These are phyloP conservation scores for Talaromyces funiculosus DNA, from an alignment of 2,329 filamentous ascomycete species.

Conservation along the genomic window DNA sequence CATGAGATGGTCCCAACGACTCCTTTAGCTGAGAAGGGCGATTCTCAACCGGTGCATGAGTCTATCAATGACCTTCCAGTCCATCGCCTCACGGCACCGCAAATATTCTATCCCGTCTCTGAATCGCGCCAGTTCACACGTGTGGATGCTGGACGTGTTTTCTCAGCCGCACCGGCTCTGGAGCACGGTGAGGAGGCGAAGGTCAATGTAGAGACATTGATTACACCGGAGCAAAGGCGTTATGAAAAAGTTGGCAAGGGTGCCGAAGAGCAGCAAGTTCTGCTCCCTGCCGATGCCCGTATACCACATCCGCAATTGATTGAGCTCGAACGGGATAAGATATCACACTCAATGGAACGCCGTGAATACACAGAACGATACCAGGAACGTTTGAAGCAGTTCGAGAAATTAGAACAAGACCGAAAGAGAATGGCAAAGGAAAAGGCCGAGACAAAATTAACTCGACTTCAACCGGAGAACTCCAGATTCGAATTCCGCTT, in stretches of 20 bases:
- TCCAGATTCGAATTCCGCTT: slow-evolving; percentile 58
- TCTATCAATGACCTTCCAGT: slow-evolving; percentile 60
- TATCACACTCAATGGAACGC: slow-evolving; percentile 31
- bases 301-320: slow-evolving; percentile 60
- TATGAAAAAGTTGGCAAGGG: slow-evolving; percentile 42
- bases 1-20: slow-evolving; percentile 73
- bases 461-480: slow-evolving; percentile 41
- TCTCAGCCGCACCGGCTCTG: slow-evolving; percentile 43
- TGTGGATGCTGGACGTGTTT: slow-evolving; percentile 58
- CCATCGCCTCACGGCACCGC: slow-evolving; percentile 49
- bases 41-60: slow-evolving; percentile 48
- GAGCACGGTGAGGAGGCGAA: slow-evolving; percentile 20
- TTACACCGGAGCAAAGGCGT: slow-evolving; percentile 25
- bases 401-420: slow-evolving; percentile 36
- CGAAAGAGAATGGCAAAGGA: slow-evolving; percentile 36
- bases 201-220: slow-evolving; percentile 28
- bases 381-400: slow-evolving; percentile 38
- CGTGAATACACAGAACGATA: slow-evolving; percentile 35
- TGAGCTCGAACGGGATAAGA: slow-evolving; percentile 42
- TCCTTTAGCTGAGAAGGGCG: slow-evolving; percentile 34
- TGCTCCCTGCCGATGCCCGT: slow-evolving; percentile 58
- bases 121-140: slow-evolving; percentile 62
- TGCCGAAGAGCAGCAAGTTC: slow-evolving; percentile 41
- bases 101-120: slow-evolving; percentile 59
- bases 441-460: slow-evolving; percentile 39